These are phyloP conservation scores for Coniosporium apollinis DNA, from an alignment of 495 filamentous ascomycete species.

Conservation along the genomic window DNA sequence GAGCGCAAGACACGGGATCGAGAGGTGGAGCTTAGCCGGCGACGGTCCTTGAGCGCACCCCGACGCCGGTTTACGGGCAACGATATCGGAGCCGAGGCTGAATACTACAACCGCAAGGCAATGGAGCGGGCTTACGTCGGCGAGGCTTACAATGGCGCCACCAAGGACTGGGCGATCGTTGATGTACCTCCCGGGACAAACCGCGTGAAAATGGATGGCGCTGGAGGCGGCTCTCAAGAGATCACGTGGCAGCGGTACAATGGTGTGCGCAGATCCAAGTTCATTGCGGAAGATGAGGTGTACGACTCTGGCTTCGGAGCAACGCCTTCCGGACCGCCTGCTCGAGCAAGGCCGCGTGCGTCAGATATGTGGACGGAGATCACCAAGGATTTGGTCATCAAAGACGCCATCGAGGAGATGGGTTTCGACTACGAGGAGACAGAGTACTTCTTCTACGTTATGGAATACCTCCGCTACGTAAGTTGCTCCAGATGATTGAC, in stretches of 20 bases:
- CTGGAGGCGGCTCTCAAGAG: conserved; percentile 47
- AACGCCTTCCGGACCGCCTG: conserved; percentile 1
- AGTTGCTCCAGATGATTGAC: conserved; percentile 22
- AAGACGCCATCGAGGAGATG: conserved; percentile 68
- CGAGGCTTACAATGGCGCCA: conserved; percentile 50
- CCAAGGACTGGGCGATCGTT: conserved; percentile 57
- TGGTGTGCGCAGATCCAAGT: conserved; percentile 52
- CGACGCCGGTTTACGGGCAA: conserved; percentile 21
- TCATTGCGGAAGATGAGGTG: conserved; percentile 37
- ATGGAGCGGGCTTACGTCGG: conserved; percentile 42
- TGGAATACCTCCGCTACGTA: conserved; percentile 79
- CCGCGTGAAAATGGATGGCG: conserved; percentile 57
- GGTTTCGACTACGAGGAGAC: conserved; percentile 92
- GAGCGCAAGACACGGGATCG: conserved; percentile 19
- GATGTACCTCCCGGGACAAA: conserved; percentile 68
- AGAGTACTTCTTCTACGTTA: conserved; percentile 76
- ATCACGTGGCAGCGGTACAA: conserved; percentile 63
- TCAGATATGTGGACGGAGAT: conserved; percentile 89
- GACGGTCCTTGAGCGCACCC: conserved; percentile 19
- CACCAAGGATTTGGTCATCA: conserved; percentile 77
- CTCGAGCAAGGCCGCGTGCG: conserved; percentile 1
- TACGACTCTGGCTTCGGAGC: conserved; percentile 14
- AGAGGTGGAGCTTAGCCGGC: conserved; percentile 9
- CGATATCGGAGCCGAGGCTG: conserved; percentile 39
- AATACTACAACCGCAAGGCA: conserved; percentile 46